These are phyloP conservation scores for Plasmodium vivax DNA, from an alignment of 169 alveolate species.

Conservation along the genomic window DNA sequence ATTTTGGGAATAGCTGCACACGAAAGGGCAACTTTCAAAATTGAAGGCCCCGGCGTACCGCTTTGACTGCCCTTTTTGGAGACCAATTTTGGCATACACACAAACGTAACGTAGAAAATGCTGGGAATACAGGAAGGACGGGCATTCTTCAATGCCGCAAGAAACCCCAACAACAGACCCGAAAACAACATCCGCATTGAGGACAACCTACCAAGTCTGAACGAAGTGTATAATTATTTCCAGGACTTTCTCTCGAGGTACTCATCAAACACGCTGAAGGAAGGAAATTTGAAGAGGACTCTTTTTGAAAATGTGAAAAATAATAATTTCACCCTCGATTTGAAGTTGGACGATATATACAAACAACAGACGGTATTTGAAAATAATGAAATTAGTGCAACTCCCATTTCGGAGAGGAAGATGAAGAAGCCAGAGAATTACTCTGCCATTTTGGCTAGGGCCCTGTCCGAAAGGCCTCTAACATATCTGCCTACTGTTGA, in stretches of 20 bases:
- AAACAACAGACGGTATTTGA: constrained; percentile 81
- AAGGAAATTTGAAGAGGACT: constrained; percentile 83
- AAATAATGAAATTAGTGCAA: constrained; percentile 76
- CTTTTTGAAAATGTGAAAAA: constrained; percentile 83
- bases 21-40: not conserved
- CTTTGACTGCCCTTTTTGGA: not conserved
- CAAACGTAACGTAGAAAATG: not conserved
- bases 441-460: constrained; percentile 83
- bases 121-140: constrained; percentile 83
- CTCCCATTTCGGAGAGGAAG: constrained; percentile 74
- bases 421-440: constrained; percentile 77
- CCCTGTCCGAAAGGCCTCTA: constrained; percentile 82
- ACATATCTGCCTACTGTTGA: constrained; percentile 83
- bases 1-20: not conserved
- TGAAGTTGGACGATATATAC: constrained; percentile 84
- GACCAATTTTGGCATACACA: not conserved
- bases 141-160: constrained; percentile 78
- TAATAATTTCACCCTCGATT: constrained; percentile 82
- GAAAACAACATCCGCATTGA: constrained; percentile 74
- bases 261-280: constrained; percentile 83
- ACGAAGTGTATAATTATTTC: constrained; percentile 82
- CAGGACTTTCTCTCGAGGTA: constrained; percentile 81
- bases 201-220: constrained; percentile 81
- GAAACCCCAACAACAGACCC: constrained; percentile 71
- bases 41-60: not conserved